phyloP scores from a whole-genome alignment of 495 filamentous ascomycete genomes.

The Penicillium desertorum region DNA sequence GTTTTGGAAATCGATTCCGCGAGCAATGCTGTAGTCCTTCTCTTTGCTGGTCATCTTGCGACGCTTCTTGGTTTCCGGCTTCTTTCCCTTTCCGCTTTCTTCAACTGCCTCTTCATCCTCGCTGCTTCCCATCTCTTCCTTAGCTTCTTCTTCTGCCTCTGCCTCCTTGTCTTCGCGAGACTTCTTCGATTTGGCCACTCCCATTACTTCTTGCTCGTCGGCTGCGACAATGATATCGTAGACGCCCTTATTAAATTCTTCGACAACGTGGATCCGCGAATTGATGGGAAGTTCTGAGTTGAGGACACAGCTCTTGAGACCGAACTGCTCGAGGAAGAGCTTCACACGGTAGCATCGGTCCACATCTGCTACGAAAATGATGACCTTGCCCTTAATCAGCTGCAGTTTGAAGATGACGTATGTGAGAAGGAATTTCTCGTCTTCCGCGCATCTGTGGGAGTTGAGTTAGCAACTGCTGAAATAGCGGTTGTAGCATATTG shows the following conservation, averaged over 20 bases:
- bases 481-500: neutral
- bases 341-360: slow-evolving; percentile 93
- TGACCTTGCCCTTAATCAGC: slow-evolving; percentile 88
- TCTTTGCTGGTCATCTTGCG: slow-evolving; percentile 60
- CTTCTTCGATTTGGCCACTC: slow-evolving; percentile 48
- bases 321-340: slow-evolving; percentile 95
- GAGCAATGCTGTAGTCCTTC: slow-evolving; percentile 87
- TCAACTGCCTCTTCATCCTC: slow-evolving; percentile 39
- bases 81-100: slow-evolving; percentile 26
- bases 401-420: slow-evolving; percentile 96
- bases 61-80: slow-evolving; percentile 53
- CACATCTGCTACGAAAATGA: slow-evolving; percentile 92
- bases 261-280: slow-evolving; percentile 86
- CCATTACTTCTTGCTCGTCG: slow-evolving; percentile 86
- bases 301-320: slow-evolving; percentile 86
- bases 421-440: slow-evolving; percentile 92
- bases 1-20: slow-evolving; percentile 95
- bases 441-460: slow-evolving; percentile 73
- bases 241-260: slow-evolving; percentile 93
- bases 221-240: slow-evolving; percentile 98
- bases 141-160: slow-evolving; percentile 15
- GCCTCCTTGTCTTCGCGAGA: slow-evolving; percentile 23
- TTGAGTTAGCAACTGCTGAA: slow-evolving; percentile 11
- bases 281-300: slow-evolving; percentile 96
- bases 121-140: slow-evolving; percentile 33